Percentiles rank a stretch among this genome's conserved stretches.
Evolutionary conservation across 352 stramenopile genomes (phyloP).

Genomic region (Globisporangium paddicum): DNA sequence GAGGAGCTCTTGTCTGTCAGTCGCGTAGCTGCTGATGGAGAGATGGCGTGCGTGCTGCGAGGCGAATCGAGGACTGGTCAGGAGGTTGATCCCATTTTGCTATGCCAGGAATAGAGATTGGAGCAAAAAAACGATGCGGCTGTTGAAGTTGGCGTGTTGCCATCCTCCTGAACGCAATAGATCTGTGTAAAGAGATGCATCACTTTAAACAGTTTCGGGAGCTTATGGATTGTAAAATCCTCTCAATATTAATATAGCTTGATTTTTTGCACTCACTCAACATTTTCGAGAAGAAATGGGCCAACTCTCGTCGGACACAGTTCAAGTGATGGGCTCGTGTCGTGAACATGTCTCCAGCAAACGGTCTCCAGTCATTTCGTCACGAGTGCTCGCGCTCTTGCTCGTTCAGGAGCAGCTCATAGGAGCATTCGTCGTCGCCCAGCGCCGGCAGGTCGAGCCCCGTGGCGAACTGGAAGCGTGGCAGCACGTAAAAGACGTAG

Average conservation of each 20-base stretch:
- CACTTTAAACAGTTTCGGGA: background rate
- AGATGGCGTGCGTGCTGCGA: background rate
- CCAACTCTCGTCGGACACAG: no score
- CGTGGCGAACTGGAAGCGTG: constrained; percentile 61
- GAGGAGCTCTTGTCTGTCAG: constrained; percentile 1
- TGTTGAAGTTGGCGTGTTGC: no score
- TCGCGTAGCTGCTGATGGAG: background rate
- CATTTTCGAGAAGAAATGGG: no score
- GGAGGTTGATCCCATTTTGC: background rate
- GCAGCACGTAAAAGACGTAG: constrained; percentile 70
- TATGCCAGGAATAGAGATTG: background rate
- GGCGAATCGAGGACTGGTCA: background rate
- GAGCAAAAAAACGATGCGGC: no score
- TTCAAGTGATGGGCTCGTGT: background rate
- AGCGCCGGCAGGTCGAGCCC: constrained; percentile 52
- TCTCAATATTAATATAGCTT: background rate
- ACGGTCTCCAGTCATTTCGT: background rate
- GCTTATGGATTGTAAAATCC: background rate
- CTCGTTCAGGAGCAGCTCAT: constrained; percentile 27
- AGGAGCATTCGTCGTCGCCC: constrained; percentile 15
- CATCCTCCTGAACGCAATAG: background rate
- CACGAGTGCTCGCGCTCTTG: constrained; percentile 12
- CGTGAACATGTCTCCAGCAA: background rate
- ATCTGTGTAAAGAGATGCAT: background rate
- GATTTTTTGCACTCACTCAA: no score